Base-by-base conservation (phyloP, 768 basidiomycete species). In the Suillus occidentalis region DNA sequence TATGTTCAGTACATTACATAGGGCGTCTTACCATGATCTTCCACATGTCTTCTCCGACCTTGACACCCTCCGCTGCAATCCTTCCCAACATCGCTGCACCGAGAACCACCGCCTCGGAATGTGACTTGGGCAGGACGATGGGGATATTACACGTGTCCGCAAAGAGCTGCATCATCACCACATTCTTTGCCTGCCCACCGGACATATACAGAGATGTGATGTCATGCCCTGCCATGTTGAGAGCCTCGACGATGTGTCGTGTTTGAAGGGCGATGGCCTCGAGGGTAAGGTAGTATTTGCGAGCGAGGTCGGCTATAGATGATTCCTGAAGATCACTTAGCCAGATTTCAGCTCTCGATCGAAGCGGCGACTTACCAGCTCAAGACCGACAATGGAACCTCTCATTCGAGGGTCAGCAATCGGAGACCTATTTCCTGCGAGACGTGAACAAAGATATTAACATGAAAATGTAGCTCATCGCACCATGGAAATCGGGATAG, bases 231-330 rank as follows among this genome's bases (percentile, higher is more conserved):
- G 88, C 84, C n/a, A 73, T 75, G 78, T 98, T 97, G 83, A 99
- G 90, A 67, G 87, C 85, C 72, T 95, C 92, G 66, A 99, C 81
- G 75, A 99, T 99, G 77, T 97, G 95, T 12, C 92, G 84, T 37
- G 95, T 97, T 76, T 98, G 96, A 28, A 97, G 86, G 16, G 95
- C 92, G 76, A 99, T 96, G 22, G 95, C 88, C 79, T 97, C 93
- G 55, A 98, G 87, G 0, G 95, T 91, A 62, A 94, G 86, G 72
- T 94, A 88, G 79, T 97, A 98, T 73, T 92, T 94, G 66, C 87
- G 86, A 16, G 96, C 93, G 61, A 99, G 88, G 76, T 97, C 95
- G 60, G 80, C 73, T 42, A 97, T 80, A 39, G 85, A 83, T 68
- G 84, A 81, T 72, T 95, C 92, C 89, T 90, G 58, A 36, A 39